These are phyloP conservation scores for Fusarium albosuccineum DNA, from an alignment of 2,329 filamentous ascomycete species.

Conservation along the genomic window DNA sequence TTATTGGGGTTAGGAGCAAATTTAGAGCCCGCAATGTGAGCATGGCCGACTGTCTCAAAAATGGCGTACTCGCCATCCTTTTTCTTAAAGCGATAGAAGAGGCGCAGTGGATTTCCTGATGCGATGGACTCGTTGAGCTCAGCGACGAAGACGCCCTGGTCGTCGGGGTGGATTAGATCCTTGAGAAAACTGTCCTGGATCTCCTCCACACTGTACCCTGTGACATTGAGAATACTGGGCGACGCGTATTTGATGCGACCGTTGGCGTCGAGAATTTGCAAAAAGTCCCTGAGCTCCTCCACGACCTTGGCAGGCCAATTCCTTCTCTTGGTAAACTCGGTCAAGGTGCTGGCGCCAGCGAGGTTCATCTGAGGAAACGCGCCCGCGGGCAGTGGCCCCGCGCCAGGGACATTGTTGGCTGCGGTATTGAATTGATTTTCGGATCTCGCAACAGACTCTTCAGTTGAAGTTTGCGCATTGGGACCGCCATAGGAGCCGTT, in stretches of 20 bases:
- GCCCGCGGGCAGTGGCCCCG: slow-evolving; percentile 57
- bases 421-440: slow-evolving; percentile 53
- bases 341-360: slow-evolving; percentile 60
- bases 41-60: slow-evolving; percentile 93
- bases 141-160: slow-evolving; percentile 83
- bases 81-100: slow-evolving; percentile 88
- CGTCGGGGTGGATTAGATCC: slow-evolving; percentile 88
- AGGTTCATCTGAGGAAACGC: slow-evolving; percentile 52
- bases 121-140: slow-evolving; percentile 93
- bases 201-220: slow-evolving; percentile 79
- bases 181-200: slow-evolving; percentile 81
- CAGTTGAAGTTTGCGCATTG: slow-evolving; percentile 42
- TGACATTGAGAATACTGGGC: slow-evolving; percentile 79
- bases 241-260: slow-evolving; percentile 90
- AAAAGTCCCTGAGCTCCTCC: slow-evolving; percentile 88
- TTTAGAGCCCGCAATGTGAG: slow-evolving; percentile 81
- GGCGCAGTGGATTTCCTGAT: slow-evolving; percentile 80
- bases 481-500: slow-evolving; percentile 38
- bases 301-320: slow-evolving; percentile 92
- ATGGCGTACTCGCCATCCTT: slow-evolving; percentile 80
- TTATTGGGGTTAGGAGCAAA: slow-evolving; percentile 73
- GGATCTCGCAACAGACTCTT: slow-evolving; percentile 48
- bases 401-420: slow-evolving; percentile 56
- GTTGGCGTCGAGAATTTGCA: slow-evolving; percentile 88
- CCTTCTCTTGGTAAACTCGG: slow-evolving; percentile 71